phyloP scores from a whole-genome alignment of 1,284 basidiomycete genomes.

The Vanrija sp. region DNA sequence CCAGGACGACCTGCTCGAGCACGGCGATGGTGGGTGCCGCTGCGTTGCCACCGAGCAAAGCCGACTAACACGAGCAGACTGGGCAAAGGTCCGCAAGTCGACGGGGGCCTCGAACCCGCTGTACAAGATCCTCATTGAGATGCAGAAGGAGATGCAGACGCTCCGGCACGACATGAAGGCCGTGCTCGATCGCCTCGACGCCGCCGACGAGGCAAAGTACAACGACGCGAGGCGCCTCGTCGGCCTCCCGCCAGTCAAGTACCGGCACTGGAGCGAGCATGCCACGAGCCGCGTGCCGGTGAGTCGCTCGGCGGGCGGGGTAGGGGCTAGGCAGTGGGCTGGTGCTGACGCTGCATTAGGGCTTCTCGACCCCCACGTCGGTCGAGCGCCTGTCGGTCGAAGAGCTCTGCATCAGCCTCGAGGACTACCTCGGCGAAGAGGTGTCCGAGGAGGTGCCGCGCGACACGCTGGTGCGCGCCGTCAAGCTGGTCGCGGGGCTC shows the following conservation, averaged over 20 bases:
- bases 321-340: neutral
- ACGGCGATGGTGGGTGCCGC: constrained; percentile 13
- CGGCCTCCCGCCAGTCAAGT: constrained; percentile 12
- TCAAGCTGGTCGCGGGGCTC: constrained; percentile 5
- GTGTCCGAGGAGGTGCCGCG: constrained; percentile 13
- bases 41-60: neutral
- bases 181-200: constrained; percentile 10
- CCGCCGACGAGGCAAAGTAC: constrained; percentile 15
- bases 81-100: constrained; percentile 8
- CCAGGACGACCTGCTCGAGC: constrained; percentile 10
- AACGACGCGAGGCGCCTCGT: constrained; percentile 17
- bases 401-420: constrained; percentile 16
- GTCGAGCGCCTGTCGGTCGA: constrained; percentile 14
- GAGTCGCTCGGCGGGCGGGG: neutral
- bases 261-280: neutral
- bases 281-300: neutral
- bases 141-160: constrained; percentile 19
- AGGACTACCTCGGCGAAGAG: constrained; percentile 18
- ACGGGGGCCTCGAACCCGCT: constrained; percentile 6
- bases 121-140: constrained; percentile 16
- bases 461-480: constrained; percentile 13
- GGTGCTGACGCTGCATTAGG: neutral
- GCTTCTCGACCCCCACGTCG: constrained; percentile 6
- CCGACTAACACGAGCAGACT: constrained; percentile 5
- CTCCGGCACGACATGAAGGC: constrained; percentile 11